Evolutionary conservation across 2,329 filamentous ascomycete species (phyloP), one percentile per base, ranked within the genome.

Genomic region (Blumeria graminis): DNA sequence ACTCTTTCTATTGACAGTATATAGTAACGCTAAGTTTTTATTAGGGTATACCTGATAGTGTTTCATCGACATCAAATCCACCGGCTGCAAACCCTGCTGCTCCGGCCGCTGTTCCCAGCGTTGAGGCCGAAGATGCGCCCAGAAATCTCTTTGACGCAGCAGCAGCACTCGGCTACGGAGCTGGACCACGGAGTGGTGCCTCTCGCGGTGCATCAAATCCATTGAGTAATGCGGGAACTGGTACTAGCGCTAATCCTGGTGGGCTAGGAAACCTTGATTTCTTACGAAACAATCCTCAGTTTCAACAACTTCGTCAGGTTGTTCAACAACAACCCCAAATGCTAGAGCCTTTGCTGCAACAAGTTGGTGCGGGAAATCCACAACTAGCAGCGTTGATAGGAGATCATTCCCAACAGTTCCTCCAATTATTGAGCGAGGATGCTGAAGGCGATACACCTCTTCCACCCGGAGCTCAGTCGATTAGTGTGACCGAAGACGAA

Each of bases 271-370:
- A 89, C 66, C 78, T 98, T 58, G 90, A 96, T 61, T 96, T 94
- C 69, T 74, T 98, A 57, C 83, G 92, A 65, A 86, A 89, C 70
- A 96, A 96, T 69, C 83, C 89, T 28, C 90, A 96, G 70, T 98
- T 98, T 72, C 92, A 96, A 71, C 92, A 98, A 71, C 78, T 98
- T 58, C 84, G 92, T 60, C 89, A 95, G 71, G 83, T 98, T 22
- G 90, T 98, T 48, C 92, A 98, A 71, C 89, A 95, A 69, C 86
- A 96, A 68, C 92, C 92, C 16, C 85, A 92, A 68, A 98, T 98
- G 92, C 82, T 98, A 22, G 92, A 98, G 73, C 90, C 92, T 6
- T 96, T 98, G 63, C 75, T 98, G 57, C 90, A 96, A 70, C 89
- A 95, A 70, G 86, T 98, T 39, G 89, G 87, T 38, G 84, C 87